A percentile compares a stretch with the other conserved stretches of the same genome.
Conservation (phyloP, 2,329 filamentous ascomycete species). For the Simplicillium sp. region DNA sequence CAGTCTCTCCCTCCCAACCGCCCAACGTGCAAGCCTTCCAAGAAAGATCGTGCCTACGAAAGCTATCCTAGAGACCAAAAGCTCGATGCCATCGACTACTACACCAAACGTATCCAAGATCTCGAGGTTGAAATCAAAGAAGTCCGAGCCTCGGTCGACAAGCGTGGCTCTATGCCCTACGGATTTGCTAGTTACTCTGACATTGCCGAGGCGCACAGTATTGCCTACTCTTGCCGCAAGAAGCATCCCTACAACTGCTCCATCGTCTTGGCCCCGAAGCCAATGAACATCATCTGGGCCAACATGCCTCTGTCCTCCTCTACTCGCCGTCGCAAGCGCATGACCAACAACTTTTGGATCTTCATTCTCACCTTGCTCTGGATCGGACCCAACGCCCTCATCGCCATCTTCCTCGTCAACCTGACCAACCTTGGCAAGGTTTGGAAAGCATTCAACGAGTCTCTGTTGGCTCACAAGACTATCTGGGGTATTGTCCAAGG, state of each 20-base stretch:
- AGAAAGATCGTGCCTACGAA: constrained; percentile 61
- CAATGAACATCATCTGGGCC: constrained; percentile 92
- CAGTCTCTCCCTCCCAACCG: constrained; percentile 66
- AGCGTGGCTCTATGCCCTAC: constrained; percentile 78
- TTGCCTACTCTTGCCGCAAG: constrained; percentile 71
- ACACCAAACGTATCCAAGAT: constrained; percentile 73
- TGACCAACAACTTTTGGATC: constrained; percentile 81
- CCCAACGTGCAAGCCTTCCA: constrained; percentile 71
- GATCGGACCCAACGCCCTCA: constrained; percentile 88
- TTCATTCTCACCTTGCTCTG: constrained; percentile 71
- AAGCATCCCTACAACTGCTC: constrained; percentile 74
- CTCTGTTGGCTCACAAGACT: constrained; percentile 50
- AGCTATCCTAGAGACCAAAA: constrained; percentile 61
- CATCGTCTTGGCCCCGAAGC: constrained; percentile 70
- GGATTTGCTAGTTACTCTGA: constrained; percentile 91
- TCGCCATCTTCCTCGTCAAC: constrained; percentile 88
- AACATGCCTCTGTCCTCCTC: constrained; percentile 69
- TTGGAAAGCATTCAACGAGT: constrained; percentile 64
- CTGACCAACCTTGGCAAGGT: constrained; percentile 69
- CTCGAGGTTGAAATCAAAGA: constrained; percentile 80
- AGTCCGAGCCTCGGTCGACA: constrained; percentile 73
- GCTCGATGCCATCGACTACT: constrained; percentile 89
- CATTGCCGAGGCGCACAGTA: constrained; percentile 78
- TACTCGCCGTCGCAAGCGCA: constrained; percentile 60
- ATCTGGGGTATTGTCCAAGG: constrained; percentile 88